These are phyloP conservation scores for Incumbomyces delicatus DNA, from an alignment of 2,329 filamentous ascomycete species.

Conservation along the genomic window DNA sequence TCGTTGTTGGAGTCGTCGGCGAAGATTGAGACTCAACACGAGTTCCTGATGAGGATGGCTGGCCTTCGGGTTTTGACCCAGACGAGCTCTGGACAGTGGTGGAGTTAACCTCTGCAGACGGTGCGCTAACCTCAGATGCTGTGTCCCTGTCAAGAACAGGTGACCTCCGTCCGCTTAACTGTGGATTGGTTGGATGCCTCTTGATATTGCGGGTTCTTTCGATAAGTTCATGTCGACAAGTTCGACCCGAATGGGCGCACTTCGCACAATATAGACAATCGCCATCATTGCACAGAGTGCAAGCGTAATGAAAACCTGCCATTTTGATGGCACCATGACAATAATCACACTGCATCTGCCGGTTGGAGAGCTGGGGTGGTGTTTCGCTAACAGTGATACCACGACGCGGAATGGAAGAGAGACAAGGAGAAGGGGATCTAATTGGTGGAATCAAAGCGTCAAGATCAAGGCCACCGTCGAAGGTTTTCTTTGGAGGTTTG, in stretches of 20 bases:
- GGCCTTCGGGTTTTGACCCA: neutral
- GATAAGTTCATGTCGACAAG: slow-evolving; percentile 18
- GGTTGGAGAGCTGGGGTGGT: neutral
- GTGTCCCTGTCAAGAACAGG: neutral
- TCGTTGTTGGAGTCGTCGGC: neutral
- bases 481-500: neutral
- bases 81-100: neutral
- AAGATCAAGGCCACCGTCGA: slow-evolving; percentile 1
- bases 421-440: slow-evolving; percentile 2
- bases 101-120: neutral
- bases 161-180: neutral
- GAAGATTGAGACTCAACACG: neutral
- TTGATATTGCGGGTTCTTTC: slow-evolving; percentile 16
- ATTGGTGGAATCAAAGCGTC: slow-evolving; percentile 4
- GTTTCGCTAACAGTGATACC: slow-evolving; percentile 3
- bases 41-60: neutral
- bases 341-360: slow-evolving; percentile 19
- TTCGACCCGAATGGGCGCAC: slow-evolving; percentile 17
- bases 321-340: slow-evolving; percentile 18
- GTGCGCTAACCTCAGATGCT: too few relatives aligned
- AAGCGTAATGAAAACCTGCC: slow-evolving; percentile 19
- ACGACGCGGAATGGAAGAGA: neutral
- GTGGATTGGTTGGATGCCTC: slow-evolving; percentile 4
- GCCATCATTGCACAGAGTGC: slow-evolving; percentile 17
- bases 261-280: slow-evolving; percentile 18